Evolutionary conservation across 2,329 filamentous ascomycete species (phyloP).

Genomic region (Penicillium sp.): DNA sequence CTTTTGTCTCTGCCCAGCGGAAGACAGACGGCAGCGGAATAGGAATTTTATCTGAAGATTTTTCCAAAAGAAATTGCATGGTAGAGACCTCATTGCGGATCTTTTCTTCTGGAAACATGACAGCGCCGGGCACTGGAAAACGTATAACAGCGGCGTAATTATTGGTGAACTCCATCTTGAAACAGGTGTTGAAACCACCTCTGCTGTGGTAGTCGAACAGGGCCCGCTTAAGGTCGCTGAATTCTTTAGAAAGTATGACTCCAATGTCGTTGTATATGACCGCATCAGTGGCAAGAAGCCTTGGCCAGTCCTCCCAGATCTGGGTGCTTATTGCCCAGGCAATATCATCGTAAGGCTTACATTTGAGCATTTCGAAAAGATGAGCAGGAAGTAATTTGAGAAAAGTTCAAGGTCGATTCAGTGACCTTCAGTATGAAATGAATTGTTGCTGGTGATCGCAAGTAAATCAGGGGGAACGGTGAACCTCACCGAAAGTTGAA

Average conservation of each 20-base stretch:
- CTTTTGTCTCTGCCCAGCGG: neutral
- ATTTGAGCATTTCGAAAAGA: neutral
- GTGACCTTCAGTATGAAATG: no score
- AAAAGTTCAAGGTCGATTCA: no score
- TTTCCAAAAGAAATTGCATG: constrained; percentile 10
- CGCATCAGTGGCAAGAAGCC: constrained; percentile 1
- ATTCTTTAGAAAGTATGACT: neutral
- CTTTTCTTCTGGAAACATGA: constrained; percentile 28
- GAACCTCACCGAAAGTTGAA: no score
- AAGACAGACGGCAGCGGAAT: constrained; percentile 6
- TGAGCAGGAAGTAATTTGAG: no score
- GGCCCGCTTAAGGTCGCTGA: neutral
- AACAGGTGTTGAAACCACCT: constrained; percentile 25
- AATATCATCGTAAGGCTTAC: constrained; percentile 1
- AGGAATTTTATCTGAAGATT: constrained; percentile 1
- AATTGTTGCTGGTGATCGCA: no score
- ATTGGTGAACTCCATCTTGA: constrained; percentile 22
- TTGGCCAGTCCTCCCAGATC: constrained; percentile 2
- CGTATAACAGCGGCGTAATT: constrained; percentile 17
- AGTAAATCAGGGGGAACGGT: no score
- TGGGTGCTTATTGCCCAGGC: constrained; percentile 6
- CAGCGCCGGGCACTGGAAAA: constrained; percentile 18
- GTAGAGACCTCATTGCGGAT: constrained; percentile 14
- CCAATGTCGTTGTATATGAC: constrained; percentile 6
- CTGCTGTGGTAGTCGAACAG: neutral